Evolutionary conservation across 495 filamentous ascomycete species (phyloP).

Genomic region (Podospora didyma): DNA sequence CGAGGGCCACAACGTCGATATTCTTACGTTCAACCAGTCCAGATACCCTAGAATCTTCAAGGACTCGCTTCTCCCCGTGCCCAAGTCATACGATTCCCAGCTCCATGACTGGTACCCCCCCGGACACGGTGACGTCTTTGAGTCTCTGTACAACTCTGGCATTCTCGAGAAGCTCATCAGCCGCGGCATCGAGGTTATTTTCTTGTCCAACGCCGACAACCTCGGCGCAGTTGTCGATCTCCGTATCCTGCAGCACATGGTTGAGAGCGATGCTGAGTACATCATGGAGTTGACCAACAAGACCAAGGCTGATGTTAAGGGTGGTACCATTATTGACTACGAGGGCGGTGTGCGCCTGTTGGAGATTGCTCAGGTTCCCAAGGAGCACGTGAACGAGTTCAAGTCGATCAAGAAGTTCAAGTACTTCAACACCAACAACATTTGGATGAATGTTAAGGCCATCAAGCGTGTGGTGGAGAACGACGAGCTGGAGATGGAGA

Average conservation of each 20-base stretch:
- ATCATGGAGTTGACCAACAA: conserved; percentile 99
- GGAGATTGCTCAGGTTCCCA: conserved; percentile 99
- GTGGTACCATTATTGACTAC: conserved; percentile 99
- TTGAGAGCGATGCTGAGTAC: conserved; percentile 91
- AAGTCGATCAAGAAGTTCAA: conserved; percentile 99
- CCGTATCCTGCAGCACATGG: conserved; percentile 98
- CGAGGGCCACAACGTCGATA: conserved; percentile 98
- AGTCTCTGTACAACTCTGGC: conserved; percentile 99
- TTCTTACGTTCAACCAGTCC: conserved; percentile 99
- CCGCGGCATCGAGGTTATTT: conserved; percentile 94
- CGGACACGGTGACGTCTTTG: conserved; percentile 98
- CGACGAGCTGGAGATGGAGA: conserved; percentile 98
- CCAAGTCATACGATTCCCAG: conserved; percentile 80
- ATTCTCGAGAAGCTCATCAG: conserved; percentile 93
- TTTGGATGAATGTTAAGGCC: conserved; percentile 97
- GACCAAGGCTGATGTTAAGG: conserved; percentile 99
- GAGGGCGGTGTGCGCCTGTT: conserved; percentile 93
- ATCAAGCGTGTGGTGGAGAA: conserved; percentile 99
- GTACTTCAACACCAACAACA: conserved; percentile 99
- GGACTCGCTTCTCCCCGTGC: conserved; percentile 94
- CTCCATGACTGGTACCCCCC: conserved; percentile 99
- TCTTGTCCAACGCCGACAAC: conserved; percentile 99
- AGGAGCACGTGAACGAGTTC: conserved; percentile 99
- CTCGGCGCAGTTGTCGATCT: conserved; percentile 96
- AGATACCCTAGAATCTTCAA: conserved; percentile 95